These are phyloP conservation scores for Cynara cardunculus DNA, from an alignment of 129 eudicot species.

Conservation along the genomic window DNA sequence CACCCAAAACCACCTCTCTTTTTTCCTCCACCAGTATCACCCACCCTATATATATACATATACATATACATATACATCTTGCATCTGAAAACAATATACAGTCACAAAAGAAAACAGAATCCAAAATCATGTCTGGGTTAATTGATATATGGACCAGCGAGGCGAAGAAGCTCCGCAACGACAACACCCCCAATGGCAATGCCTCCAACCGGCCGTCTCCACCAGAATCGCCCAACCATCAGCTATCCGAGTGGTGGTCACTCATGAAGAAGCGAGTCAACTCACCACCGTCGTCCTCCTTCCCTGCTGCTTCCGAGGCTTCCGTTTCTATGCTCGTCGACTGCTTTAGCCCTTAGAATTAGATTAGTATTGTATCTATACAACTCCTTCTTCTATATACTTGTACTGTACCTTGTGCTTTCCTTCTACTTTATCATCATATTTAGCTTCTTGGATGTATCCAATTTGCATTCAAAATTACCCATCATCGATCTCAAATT, in stretches of 20 bases:
- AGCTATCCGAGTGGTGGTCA: not conserved
- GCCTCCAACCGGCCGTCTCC: slow-evolving; percentile 11
- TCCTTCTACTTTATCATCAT: no score
- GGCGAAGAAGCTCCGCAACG: slow-evolving; percentile 13
- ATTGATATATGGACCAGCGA: slow-evolving; percentile 42
- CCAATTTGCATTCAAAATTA: no score
- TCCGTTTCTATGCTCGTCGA: slow-evolving; percentile 32
- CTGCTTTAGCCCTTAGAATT: slow-evolving; percentile 31
- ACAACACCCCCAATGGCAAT: not conserved
- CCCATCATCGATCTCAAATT: no score
- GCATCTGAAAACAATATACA: not conserved
- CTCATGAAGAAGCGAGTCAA: slow-evolving; percentile 9
- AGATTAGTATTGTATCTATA: no score
- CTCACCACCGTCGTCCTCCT: not conserved
- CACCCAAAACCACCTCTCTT: not conserved
- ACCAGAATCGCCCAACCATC: not conserved
- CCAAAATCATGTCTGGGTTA: slow-evolving; percentile 27
- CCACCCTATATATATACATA: not conserved
- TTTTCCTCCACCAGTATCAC: not conserved
- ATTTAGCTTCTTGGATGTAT: no score
- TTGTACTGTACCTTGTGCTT: no score
- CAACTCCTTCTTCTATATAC: not conserved
- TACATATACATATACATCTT: not conserved
- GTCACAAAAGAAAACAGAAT: not conserved
- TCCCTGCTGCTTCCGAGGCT: slow-evolving; percentile 24